phyloP scores from a whole-genome alignment of 192 early-diverging fungal species.

The Lunasporangiospora selenospora region DNA sequence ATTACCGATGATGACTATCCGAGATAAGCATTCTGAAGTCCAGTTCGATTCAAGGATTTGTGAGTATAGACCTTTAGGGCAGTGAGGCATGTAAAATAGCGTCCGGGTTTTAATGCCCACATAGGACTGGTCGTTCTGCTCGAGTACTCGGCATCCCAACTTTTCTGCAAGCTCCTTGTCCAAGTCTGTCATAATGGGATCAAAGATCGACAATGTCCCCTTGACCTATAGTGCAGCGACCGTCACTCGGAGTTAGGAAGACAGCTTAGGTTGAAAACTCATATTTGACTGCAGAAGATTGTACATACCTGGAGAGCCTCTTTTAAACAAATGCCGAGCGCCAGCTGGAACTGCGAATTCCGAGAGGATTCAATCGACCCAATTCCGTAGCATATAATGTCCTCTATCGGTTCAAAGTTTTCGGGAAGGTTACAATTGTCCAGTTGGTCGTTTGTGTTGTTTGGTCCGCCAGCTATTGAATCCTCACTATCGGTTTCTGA shows the following conservation, averaged over 20 bases:
- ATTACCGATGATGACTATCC: slow-evolving; percentile 47
- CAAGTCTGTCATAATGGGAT: slow-evolving; percentile 32
- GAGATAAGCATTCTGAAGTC: slow-evolving; percentile 20
- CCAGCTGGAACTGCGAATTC: slow-evolving; percentile 49
- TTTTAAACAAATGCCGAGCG: slow-evolving; percentile 35
- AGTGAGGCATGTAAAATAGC: slow-evolving; percentile 53
- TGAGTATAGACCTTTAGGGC: slow-evolving; percentile 50
- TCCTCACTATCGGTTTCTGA: not conserved
- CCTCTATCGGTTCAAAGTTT: not conserved
- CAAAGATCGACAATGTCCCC: slow-evolving; percentile 23
- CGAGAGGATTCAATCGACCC: slow-evolving; percentile 47
- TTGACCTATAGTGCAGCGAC: not conserved
- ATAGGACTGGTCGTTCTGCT: slow-evolving; percentile 21
- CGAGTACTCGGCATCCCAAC: slow-evolving; percentile 17
- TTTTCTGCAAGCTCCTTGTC: slow-evolving; percentile 17
- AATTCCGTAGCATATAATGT: slow-evolving; percentile 52
- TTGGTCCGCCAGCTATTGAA: too few relatives aligned
- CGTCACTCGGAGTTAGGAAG: not conserved
- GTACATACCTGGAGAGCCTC: slow-evolving; percentile 44
- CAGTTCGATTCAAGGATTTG: slow-evolving; percentile 46
- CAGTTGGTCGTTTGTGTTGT: not conserved
- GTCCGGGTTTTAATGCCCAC: slow-evolving; percentile 14
- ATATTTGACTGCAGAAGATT: slow-evolving; percentile 3
- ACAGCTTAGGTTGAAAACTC: too few relatives aligned
- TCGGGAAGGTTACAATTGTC: too few relatives aligned